A percentile compares a stretch with the other conserved stretches of the same genome.
phyloP scores from a whole-genome alignment of 1,139 yeast species.

The Protomyces arabidopsidicola region DNA sequence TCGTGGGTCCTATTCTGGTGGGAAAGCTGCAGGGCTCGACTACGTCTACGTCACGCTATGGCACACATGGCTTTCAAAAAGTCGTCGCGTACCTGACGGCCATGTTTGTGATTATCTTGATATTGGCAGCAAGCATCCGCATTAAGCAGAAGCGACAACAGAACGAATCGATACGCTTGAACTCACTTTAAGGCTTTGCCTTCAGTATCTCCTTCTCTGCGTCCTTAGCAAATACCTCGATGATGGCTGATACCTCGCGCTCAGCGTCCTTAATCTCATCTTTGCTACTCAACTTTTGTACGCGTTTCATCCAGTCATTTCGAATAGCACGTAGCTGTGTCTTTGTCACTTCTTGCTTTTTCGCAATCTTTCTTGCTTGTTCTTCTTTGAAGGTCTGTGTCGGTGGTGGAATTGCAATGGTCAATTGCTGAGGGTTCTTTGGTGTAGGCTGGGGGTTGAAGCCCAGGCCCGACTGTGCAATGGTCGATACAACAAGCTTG shows the following conservation, averaged over 20 bases:
- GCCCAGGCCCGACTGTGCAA: slow-evolving; percentile 9
- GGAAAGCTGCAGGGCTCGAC: background rate
- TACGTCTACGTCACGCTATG: background rate
- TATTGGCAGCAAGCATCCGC: no score
- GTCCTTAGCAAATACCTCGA: background rate
- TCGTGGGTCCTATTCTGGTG: slow-evolving; percentile 11
- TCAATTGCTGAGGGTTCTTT: slow-evolving; percentile 8
- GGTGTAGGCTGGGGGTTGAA: slow-evolving; percentile 22
- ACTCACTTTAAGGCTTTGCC: background rate
- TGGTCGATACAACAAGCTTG: slow-evolving; percentile 13
- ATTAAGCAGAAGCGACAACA: no score
- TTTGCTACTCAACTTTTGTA: background rate
- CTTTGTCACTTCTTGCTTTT: background rate
- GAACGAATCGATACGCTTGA: no score
- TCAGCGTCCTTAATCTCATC: background rate
- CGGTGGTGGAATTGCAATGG: slow-evolving; percentile 9
- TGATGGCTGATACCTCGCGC: background rate
- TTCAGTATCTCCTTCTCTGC: background rate
- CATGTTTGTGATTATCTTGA: background rate
- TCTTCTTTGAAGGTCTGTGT: background rate
- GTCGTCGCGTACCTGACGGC: background rate
- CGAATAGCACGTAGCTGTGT: background rate
- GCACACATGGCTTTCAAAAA: background rate
- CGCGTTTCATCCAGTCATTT: slow-evolving; percentile 5
- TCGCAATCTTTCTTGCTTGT: background rate